phyloP scores from a whole-genome alignment of 1,284 basidiomycete genomes.

The Amylostereum areolatum region DNA sequence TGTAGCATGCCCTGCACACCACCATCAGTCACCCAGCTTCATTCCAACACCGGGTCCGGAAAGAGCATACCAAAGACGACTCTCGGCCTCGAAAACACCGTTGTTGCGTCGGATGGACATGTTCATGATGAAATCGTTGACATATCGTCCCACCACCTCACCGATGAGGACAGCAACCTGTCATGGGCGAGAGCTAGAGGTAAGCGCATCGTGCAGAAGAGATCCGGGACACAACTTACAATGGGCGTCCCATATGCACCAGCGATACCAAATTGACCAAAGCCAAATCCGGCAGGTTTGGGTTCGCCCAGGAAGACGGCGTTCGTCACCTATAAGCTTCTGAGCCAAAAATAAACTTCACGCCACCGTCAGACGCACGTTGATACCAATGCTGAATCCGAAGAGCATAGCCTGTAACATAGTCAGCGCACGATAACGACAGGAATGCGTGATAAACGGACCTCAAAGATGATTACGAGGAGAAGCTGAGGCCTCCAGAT shows the following conservation, averaged over 20 bases:
- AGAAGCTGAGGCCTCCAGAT: slow-evolving; percentile 63
- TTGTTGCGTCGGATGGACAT: slow-evolving; percentile 49
- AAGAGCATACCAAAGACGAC: slow-evolving; percentile 51
- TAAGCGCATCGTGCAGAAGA: background rate
- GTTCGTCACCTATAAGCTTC: slow-evolving; percentile 48
- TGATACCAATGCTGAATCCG: slow-evolving; percentile 68
- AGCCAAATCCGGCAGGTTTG: slow-evolving; percentile 53
- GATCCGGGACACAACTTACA: slow-evolving; percentile 26
- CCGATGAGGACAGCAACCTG: slow-evolving; percentile 63
- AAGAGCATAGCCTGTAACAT: slow-evolving; percentile 48
- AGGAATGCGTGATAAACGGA: slow-evolving; percentile 15
- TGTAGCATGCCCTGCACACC: slow-evolving; percentile 50
- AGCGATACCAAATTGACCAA: slow-evolving; percentile 44
- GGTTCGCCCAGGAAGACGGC: slow-evolving; percentile 62
- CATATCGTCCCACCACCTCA: slow-evolving; percentile 58
- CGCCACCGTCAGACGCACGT: slow-evolving; percentile 34
- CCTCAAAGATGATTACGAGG: slow-evolving; percentile 51
- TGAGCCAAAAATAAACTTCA: background rate
- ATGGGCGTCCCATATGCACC: slow-evolving; percentile 62
- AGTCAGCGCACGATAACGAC: background rate
- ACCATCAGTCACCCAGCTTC: background rate
- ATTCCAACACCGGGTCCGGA: background rate
- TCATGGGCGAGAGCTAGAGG: background rate
- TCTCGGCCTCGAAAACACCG: slow-evolving; percentile 70
- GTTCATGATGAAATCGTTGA: slow-evolving; percentile 65